Conservation (phyloP, 176 grass and related monocot genomes). For the Eragrostis curvula region DNA sequence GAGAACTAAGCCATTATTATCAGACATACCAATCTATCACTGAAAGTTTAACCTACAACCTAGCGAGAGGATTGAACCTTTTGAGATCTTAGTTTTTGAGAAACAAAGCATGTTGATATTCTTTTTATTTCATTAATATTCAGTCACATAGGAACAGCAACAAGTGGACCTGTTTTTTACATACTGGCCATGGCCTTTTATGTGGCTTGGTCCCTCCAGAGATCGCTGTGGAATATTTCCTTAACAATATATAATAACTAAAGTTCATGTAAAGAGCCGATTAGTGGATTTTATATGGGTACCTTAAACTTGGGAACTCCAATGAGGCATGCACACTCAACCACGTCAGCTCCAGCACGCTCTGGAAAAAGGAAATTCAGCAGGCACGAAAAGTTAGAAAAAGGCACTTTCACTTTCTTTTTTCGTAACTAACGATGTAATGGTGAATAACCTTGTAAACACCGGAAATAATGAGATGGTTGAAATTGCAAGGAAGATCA, state of each 20-base stretch:
- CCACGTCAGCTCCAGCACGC: slow-evolving; percentile 76
- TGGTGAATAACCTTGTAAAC: neutral
- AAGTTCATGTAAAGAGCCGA: slow-evolving; percentile 24
- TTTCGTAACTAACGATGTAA: slow-evolving; percentile 2
- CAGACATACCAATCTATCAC: neutral
- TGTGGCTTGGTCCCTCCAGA: neutral
- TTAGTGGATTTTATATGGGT: neutral
- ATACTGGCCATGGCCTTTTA: neutral
- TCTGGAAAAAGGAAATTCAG: slow-evolving; percentile 66
- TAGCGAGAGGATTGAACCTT: neutral
- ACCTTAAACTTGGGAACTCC: slow-evolving; percentile 96
- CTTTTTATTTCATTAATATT: neutral
- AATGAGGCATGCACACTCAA: slow-evolving; percentile 93
- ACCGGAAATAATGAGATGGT: neutral
- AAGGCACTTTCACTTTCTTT: neutral
- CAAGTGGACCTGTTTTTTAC: neutral
- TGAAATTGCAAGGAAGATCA: slow-evolving; percentile 4
- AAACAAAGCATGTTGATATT: neutral
- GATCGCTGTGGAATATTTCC: neutral
- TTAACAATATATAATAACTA: neutral
- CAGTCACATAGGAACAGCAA: neutral
- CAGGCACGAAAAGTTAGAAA: slow-evolving; percentile 31
- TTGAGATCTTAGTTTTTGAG: neutral
- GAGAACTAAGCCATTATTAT: neutral
- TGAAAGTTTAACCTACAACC: slow-evolving; percentile 10